Evolutionary conservation across 108 stramenopile genomes (phyloP).

Genomic region (Pinguiococcus pyrenoidosus): DNA sequence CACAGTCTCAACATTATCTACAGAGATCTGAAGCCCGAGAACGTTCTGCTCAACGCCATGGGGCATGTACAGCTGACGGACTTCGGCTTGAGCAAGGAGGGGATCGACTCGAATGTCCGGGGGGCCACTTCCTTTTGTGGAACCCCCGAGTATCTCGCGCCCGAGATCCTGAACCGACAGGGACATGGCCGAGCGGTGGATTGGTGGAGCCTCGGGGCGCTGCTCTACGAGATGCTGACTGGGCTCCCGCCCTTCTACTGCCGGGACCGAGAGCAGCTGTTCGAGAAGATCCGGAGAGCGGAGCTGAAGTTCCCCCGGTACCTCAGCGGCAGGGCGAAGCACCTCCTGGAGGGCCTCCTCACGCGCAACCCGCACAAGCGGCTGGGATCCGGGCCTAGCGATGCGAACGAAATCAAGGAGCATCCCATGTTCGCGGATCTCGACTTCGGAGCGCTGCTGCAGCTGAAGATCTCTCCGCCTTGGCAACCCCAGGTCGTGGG

Average conservation of each 20-base stretch:
- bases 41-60: constrained; percentile 74
- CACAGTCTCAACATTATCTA: constrained; percentile 89
- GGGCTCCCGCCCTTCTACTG: constrained; percentile 96
- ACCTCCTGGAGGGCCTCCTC: constrained; percentile 38
- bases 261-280: constrained; percentile 80
- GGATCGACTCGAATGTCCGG: constrained; percentile 65
- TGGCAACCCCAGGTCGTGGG: constrained; percentile 77
- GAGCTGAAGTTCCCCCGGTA: constrained; percentile 74
- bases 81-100: constrained; percentile 94
- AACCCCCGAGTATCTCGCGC: constrained; percentile 96
- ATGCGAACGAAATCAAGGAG: constrained; percentile 70
- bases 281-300: constrained; percentile 80
- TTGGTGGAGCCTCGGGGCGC: constrained; percentile 96
- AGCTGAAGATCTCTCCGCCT: constrained; percentile 60
- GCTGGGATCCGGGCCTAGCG: constrained; percentile 71
- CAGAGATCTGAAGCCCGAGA: constrained; percentile 92
- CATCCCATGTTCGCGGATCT: constrained; percentile 32
- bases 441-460: constrained; percentile 27
- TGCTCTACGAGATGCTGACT: constrained; percentile 94
- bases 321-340: constrained; percentile 1
- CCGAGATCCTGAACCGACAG: constrained; percentile 76
- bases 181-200: constrained; percentile 64
- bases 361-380: constrained; percentile 73
- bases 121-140: constrained; percentile 95
- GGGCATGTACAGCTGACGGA: constrained; percentile 95